A percentile compares a stretch with the other conserved stretches of the same genome.
Conservation (phyloP, 257 asterid genomes). For the Solanum neorickii region DNA sequence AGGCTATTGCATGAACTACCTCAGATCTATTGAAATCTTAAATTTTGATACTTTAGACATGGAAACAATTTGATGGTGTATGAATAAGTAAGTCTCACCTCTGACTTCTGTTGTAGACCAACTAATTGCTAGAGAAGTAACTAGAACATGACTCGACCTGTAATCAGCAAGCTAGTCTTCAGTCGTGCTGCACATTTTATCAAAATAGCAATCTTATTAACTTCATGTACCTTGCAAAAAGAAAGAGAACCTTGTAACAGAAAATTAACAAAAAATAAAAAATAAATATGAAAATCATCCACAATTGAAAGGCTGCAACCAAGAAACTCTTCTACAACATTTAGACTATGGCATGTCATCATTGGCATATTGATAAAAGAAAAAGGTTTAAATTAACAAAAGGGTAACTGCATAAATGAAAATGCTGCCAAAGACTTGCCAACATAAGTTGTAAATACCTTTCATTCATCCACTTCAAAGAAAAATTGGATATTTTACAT, state of each 20-base stretch:
- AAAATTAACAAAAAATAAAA: neutral
- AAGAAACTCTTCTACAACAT: neutral
- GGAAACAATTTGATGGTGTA: neutral
- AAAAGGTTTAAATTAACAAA: neutral
- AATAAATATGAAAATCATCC: neutral
- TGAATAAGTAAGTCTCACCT: neutral
- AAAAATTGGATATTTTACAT: neutral
- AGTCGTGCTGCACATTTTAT: neutral
- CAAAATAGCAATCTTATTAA: neutral
- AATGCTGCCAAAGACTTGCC: neutral
- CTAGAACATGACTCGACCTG: neutral
- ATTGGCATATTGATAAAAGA: neutral
- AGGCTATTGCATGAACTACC: neutral
- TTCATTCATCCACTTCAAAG: neutral
- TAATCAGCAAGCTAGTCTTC: neutral
- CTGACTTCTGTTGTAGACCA: neutral
- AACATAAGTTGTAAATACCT: neutral
- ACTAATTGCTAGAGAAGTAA: neutral
- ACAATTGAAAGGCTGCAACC: neutral
- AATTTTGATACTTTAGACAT: neutral
- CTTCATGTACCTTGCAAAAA: neutral
- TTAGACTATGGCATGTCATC: neutral
- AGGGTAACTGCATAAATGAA: neutral
- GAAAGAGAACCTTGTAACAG: neutral
- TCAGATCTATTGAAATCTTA: neutral